Percentiles rank a stretch among this genome's conserved stretches.
Evolutionary conservation across 371 early-diverging fungal species (phyloP).

Genomic region (Pancytospora philotis): DNA sequence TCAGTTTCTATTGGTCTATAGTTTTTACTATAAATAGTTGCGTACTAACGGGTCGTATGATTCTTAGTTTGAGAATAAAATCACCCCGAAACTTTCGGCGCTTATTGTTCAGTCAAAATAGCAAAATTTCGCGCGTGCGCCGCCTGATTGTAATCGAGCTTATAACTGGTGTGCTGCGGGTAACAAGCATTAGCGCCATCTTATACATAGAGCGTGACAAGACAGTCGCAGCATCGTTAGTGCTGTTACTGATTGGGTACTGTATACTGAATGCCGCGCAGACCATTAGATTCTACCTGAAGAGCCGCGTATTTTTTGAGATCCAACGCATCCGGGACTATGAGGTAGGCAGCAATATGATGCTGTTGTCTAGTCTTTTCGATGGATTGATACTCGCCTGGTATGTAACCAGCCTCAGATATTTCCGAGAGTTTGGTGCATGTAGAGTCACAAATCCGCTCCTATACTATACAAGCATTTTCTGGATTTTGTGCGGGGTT

Average conservation of each 20-base stretch:
- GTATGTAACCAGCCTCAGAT: slow-evolving; percentile 60
- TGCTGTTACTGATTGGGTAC: slow-evolving; percentile 58
- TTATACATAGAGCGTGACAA: slow-evolving; percentile 52
- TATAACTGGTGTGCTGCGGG: slow-evolving; percentile 45
- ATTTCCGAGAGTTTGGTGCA: slow-evolving; percentile 57
- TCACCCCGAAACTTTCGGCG: neutral
- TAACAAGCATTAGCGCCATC: slow-evolving; percentile 36
- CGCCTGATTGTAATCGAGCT: slow-evolving; percentile 38
- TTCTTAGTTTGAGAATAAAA: neutral
- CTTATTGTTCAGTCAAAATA: slow-evolving; percentile 21
- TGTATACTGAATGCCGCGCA: slow-evolving; percentile 47
- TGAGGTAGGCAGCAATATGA: slow-evolving; percentile 56
- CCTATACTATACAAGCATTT: slow-evolving; percentile 57
- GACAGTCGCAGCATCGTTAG: slow-evolving; percentile 50
- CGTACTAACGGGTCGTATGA: too few species aligned
- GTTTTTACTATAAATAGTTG: too few species aligned
- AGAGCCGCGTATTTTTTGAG: slow-evolving; percentile 56
- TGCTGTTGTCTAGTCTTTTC: slow-evolving; percentile 57
- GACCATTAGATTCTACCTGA: slow-evolving; percentile 45
- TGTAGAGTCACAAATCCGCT: slow-evolving; percentile 53
- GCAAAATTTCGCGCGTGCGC: slow-evolving; percentile 48
- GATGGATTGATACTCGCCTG: slow-evolving; percentile 59
- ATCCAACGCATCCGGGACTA: slow-evolving; percentile 56
- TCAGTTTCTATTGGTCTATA: too few species aligned
- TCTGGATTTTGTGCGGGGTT: slow-evolving; percentile 55